These are phyloP conservation scores for Ophiostoma ips DNA, from an alignment of 2,329 filamentous ascomycete genomes.

Conservation along the genomic window DNA sequence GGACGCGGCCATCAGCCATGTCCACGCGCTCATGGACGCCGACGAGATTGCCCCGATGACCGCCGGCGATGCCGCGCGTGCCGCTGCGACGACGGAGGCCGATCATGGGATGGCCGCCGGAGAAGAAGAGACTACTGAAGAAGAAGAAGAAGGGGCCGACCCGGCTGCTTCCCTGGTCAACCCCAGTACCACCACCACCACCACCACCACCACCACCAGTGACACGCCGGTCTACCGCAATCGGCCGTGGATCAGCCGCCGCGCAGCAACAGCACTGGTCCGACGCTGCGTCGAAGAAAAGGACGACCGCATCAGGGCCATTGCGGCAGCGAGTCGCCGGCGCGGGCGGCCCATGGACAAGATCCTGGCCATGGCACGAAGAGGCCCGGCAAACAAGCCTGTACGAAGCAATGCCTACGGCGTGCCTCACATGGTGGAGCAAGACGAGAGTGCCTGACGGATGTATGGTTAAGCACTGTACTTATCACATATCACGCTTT, in stretches of 20 bases:
- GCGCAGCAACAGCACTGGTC: constrained; percentile 21
- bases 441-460: not conserved
- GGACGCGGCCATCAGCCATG: constrained; percentile 21
- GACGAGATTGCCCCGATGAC: no score
- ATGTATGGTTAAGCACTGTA: not conserved
- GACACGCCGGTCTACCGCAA: not conserved
- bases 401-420: constrained; percentile 8
- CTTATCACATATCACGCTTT: no score
- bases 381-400: not conserved
- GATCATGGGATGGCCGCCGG: no score
- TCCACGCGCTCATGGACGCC: constrained; percentile 16
- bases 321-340: constrained; percentile 17
- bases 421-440: constrained; percentile 5
- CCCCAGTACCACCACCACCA: no score
- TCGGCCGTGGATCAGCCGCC: constrained; percentile 20
- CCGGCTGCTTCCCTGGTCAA: no score
- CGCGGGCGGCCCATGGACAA: constrained; percentile 13
- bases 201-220: not conserved
- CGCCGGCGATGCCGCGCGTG: not conserved
- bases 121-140: not conserved
- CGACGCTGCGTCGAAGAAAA: constrained; percentile 21
- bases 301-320: constrained; percentile 21
- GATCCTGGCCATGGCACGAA: not conserved
- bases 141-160: not conserved
- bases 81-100: not conserved